phyloP scores from a whole-genome alignment of 73 alveolate genomes.

The Paraurostyla sp. region DNA sequence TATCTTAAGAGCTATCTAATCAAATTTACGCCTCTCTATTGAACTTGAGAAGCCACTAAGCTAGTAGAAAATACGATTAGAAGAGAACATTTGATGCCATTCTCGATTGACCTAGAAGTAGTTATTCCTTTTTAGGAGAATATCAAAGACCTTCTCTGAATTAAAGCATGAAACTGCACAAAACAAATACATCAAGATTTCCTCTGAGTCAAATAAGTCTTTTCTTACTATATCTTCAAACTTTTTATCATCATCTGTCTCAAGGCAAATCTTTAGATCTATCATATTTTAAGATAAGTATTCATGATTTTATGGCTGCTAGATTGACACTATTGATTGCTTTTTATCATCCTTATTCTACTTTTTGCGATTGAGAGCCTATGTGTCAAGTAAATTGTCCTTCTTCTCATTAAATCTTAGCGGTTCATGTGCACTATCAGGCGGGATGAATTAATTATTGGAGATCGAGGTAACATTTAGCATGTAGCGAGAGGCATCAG shows the following conservation, averaged over 20 bases:
- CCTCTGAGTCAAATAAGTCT: slow-evolving; percentile 41
- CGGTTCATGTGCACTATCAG: background rate
- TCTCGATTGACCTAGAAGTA: slow-evolving; percentile 17
- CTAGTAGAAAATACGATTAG: background rate
- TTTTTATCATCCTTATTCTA: background rate
- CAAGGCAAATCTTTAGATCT: slow-evolving; percentile 39
- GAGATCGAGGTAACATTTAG: slow-evolving; percentile 38
- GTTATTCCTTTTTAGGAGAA: slow-evolving; percentile 10
- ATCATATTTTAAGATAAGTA: slow-evolving; percentile 47
- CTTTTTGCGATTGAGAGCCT: background rate
- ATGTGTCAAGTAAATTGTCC: background rate
- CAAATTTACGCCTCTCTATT: slow-evolving; percentile 50
- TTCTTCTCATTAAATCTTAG: background rate
- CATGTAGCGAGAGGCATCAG: slow-evolving; percentile 4
- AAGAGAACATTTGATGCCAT: slow-evolving; percentile 17
- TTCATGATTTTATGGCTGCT: background rate
- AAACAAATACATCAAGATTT: slow-evolving; percentile 33
- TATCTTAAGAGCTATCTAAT: slow-evolving; percentile 1
- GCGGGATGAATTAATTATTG: background rate
- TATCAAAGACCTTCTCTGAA: slow-evolving; percentile 26
- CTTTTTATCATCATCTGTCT: slow-evolving; percentile 29
- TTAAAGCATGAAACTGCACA: slow-evolving; percentile 13
- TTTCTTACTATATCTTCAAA: background rate
- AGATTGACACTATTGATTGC: background rate
- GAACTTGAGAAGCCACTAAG: slow-evolving; percentile 16